A percentile compares a stretch with the other conserved stretches of the same genome.
These are phyloP conservation scores for Tetrapisispora fleetii DNA, from an alignment of 805 yeast species.

Conservation along the genomic window DNA sequence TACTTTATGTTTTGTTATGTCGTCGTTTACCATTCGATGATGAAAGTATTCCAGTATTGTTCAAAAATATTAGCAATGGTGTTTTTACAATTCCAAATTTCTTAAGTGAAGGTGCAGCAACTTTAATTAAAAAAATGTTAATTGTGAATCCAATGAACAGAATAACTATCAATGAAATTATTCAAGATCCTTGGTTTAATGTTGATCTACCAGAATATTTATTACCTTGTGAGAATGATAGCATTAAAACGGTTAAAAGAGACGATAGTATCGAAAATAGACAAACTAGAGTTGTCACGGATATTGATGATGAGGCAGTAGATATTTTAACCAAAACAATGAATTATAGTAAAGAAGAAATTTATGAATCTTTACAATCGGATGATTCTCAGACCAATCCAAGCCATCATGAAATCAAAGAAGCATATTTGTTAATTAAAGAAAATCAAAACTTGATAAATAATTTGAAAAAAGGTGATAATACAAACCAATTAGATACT, in stretches of 20 bases:
- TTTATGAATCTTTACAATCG: conserved; percentile 54
- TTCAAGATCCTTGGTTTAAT: conserved; percentile 92
- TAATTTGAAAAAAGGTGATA: conserved; percentile 36
- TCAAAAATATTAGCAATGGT: conserved; percentile 87
- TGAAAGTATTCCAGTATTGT: conserved; percentile 88
- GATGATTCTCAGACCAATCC: conserved; percentile 33
- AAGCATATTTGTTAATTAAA: conserved; percentile 74
- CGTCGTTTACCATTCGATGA: conserved; percentile 95
- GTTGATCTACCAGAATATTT: conserved; percentile 72
- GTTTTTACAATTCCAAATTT: conserved; percentile 84
- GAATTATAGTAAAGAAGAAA: conserved; percentile 85
- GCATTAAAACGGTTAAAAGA: conserved; percentile 5
- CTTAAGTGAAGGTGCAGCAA: conserved; percentile 76
- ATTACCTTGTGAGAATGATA: conserved; percentile 31
- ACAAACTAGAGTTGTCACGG: not conserved
- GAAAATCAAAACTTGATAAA: conserved; percentile 66
- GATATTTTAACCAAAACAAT: conserved; percentile 66
- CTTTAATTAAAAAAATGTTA: conserved; percentile 75
- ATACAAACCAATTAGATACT: conserved; percentile 42
- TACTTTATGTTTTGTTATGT: conserved; percentile 88
- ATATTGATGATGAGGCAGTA: conserved; percentile 65
- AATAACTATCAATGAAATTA: conserved; percentile 83
- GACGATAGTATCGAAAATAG: conserved; percentile 4
- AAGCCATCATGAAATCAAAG: conserved; percentile 64
- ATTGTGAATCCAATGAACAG: conserved; percentile 92